Percentiles rank a stretch among this genome's conserved stretches.
These are phyloP conservation scores for Microsporum canis DNA, from an alignment of 2,329 filamentous ascomycete genomes.

Conservation along the genomic window DNA sequence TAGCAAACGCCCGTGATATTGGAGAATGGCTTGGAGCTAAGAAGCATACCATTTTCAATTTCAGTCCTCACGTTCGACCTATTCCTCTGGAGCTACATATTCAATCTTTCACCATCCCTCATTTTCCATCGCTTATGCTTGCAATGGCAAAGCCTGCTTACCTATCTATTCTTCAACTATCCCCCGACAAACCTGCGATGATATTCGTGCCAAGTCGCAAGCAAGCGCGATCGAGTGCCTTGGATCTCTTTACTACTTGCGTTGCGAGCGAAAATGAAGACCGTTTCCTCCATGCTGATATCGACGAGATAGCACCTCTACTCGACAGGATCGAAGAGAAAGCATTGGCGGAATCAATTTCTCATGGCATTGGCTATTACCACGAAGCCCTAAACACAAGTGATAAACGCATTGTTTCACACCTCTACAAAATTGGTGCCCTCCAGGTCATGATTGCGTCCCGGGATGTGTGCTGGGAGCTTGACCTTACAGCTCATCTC, in stretches of 20 bases:
- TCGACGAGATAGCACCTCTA: conserved; percentile 69
- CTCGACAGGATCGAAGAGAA: conserved; percentile 75
- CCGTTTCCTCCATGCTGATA: conserved; percentile 76
- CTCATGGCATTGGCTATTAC: conserved; percentile 92
- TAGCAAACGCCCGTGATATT: conserved; percentile 85
- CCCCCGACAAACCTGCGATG: conserved; percentile 77
- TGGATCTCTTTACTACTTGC: conserved; percentile 79
- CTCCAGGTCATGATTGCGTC: conserved; percentile 75
- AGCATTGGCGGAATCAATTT: conserved; percentile 75
- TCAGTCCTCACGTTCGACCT: conserved; percentile 81
- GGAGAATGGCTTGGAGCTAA: conserved; percentile 97
- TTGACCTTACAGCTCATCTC: conserved; percentile 76
- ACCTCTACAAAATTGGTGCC: conserved; percentile 78
- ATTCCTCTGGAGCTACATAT: conserved; percentile 88
- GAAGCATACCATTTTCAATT: conserved; percentile 98
- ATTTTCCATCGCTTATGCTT: conserved; percentile 96
- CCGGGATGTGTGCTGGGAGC: conserved; percentile 91
- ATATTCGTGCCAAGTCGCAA: conserved; percentile 90
- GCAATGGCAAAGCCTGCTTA: conserved; percentile 96
- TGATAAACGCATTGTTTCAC: conserved; percentile 87
- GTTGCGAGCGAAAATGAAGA: conserved; percentile 85
- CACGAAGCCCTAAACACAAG: conserved; percentile 82
- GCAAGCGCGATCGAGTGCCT: conserved; percentile 75
- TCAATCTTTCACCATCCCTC: conserved; percentile 88
- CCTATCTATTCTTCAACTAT: conserved; percentile 75